phyloP scores from a whole-genome alignment of 1,284 basidiomycete genomes.

The Ceratobasidium theobromae region DNA sequence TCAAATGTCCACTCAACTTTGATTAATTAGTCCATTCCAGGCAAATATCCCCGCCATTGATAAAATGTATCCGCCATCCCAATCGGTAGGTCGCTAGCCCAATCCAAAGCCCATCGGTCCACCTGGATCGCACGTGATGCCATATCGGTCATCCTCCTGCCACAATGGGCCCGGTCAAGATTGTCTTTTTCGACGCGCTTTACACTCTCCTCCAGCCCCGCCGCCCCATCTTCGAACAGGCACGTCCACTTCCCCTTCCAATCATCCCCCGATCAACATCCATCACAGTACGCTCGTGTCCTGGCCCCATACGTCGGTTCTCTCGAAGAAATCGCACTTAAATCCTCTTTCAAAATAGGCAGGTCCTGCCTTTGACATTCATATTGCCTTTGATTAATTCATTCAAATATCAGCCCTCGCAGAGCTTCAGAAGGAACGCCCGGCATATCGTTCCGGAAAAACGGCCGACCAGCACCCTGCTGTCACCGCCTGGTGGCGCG shows the following conservation, averaged over 20 bases:
- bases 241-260: neutral
- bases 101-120: too few relatives aligned
- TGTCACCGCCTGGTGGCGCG: slow-evolving; percentile 64
- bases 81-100: too few relatives aligned
- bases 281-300: slow-evolving; percentile 11
- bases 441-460: slow-evolving; percentile 48
- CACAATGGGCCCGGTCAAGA: neutral
- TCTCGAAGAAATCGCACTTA: neutral
- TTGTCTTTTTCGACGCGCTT: slow-evolving; percentile 36
- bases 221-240: slow-evolving; percentile 31
- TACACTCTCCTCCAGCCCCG: slow-evolving; percentile 34
- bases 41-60: neutral
- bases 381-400: neutral
- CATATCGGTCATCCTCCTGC: neutral
- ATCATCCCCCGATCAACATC: neutral
- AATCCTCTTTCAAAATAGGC: slow-evolving; percentile 29
- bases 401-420: slow-evolving; percentile 54
- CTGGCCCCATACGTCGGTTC: neutral
- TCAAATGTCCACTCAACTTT: neutral
- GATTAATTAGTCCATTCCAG: neutral
- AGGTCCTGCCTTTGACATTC: neutral
- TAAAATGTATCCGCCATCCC: neutral
- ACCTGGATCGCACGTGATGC: too few relatives aligned
- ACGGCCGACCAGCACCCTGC: slow-evolving; percentile 43
- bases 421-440: slow-evolving; percentile 58